Evolutionary conservation across 1,284 basidiomycete species (phyloP), one percentile per base, ranked within the genome.

Genomic region (Heterobasidion occidentale): DNA sequence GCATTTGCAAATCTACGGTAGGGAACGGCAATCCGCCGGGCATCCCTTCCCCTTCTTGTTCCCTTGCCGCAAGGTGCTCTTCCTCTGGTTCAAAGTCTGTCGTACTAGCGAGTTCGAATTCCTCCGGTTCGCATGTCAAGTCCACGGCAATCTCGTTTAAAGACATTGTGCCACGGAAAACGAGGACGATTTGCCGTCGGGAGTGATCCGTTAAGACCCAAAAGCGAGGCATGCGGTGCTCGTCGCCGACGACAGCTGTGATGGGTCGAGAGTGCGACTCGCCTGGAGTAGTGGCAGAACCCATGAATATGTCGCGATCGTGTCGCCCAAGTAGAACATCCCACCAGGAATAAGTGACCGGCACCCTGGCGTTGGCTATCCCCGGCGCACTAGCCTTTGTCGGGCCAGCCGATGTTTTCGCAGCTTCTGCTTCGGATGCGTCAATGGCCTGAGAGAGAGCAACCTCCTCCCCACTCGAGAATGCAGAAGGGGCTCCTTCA

Each of bases 131-230:
- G 67, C 88, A 90, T 1, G 88, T 89, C 48, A 90, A 74, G 67
- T 91, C 88, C 7, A 87, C 88, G n/a, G 88, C 88, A 12, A 91
- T 78, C 68, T 91, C 88, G 62, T 91, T 91, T 44, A 91, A 71
- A 9, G 85, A 87, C 85, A 90, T 88, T 1, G 88, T 91, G n/a
- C 88, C 87, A 67, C 88, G 75, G 46, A 90, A 73, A 42, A 91
- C 86, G 44, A 91, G 77, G 2, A 91, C 86, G 51, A 91, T 78
- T 66, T 91, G 84, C 9, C 71, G 72, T 46, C 89, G 75, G 36
- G 76, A 76, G 65, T 91, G 85, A 65, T 91, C 88, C 0, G 86
- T 88, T 36, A 91, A 74, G 1, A 91, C 84, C 88, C 88, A 91
- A 67, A 86, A 91, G 46, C 88, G 76, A 1, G 88, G 89, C 82